Evolutionary conservation across 306 rosid species (phyloP).

Genomic region (Calophaca sinica): DNA sequence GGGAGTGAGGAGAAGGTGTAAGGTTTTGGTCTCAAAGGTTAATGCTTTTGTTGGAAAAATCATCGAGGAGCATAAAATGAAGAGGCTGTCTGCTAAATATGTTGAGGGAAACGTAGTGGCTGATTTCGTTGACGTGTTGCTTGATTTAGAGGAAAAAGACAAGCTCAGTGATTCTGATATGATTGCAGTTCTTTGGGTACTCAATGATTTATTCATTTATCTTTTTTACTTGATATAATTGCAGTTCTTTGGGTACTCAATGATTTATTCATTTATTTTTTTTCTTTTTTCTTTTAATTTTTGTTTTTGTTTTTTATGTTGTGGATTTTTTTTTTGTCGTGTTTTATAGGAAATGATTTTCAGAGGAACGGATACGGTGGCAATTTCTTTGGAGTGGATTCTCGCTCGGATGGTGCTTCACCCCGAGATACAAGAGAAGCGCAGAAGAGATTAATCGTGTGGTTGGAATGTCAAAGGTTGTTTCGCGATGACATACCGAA

Average conservation of each 20-base stretch:
- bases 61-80: slow-evolving; percentile 62
- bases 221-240: too few relatives aligned
- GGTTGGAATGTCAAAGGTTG: slow-evolving; percentile 18
- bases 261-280: too few relatives aligned
- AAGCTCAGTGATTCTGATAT: slow-evolving; percentile 78
- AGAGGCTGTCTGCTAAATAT: slow-evolving; percentile 11
- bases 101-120: slow-evolving; percentile 9
- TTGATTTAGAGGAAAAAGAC: slow-evolving; percentile 67
- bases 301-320: not conserved
- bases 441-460: slow-evolving; percentile 58
- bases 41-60: slow-evolving; percentile 69
- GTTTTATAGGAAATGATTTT: slow-evolving; percentile 77
- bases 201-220: not conserved
- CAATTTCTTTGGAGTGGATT: slow-evolving; percentile 82
- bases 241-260: too few relatives aligned
- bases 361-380: slow-evolving; percentile 90
- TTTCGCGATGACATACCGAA: slow-evolving; percentile 67
- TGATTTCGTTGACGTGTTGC: slow-evolving; percentile 86
- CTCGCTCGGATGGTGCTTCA: slow-evolving; percentile 84
- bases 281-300: not conserved
- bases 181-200: slow-evolving; percentile 90
- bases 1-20: slow-evolving; percentile 73
- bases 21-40: slow-evolving; percentile 57
- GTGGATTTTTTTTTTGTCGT: not conserved
- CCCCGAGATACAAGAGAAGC: slow-evolving; percentile 77